Evolutionary conservation across 2,329 filamentous ascomycete species (phyloP).

Genomic region (Cadophora malorum): DNA sequence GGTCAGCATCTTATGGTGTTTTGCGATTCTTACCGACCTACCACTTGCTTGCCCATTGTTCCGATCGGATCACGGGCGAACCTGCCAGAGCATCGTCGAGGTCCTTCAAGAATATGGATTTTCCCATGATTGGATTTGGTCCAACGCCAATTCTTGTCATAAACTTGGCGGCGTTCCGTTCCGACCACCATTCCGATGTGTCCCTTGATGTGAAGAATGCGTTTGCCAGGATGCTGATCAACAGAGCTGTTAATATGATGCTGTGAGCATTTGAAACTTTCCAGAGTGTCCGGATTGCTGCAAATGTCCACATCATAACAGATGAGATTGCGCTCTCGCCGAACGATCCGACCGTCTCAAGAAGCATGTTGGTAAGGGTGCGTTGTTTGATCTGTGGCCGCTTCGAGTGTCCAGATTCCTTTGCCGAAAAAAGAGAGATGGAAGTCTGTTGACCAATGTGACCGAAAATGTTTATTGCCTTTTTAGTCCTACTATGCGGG

Average conservation of each 20-base stretch:
- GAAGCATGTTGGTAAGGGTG: constrained; percentile 71
- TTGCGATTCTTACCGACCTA: constrained; percentile 41
- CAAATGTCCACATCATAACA: constrained; percentile 78
- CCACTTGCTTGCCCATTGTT: constrained; percentile 55
- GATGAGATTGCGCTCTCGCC: constrained; percentile 77
- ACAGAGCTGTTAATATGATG: constrained; percentile 73
- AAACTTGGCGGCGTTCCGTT: constrained; percentile 79
- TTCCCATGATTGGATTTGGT: constrained; percentile 82
- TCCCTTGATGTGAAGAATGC: constrained; percentile 76
- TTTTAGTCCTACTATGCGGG: constrained; percentile 74
- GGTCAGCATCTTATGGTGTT: constrained; percentile 25
- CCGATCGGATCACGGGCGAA: constrained; percentile 31
- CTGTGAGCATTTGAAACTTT: constrained; percentile 75
- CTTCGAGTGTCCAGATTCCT: constrained; percentile 51
- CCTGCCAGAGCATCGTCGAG: constrained; percentile 65
- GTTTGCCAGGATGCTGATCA: constrained; percentile 74
- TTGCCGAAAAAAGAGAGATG: constrained; percentile 62
- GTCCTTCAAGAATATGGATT: constrained; percentile 82
- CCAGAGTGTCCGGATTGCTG: constrained; percentile 68
- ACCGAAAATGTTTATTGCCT: constrained; percentile 81
- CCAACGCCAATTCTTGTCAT: constrained; percentile 83
- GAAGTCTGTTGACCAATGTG: constrained; percentile 73
- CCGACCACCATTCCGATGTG: constrained; percentile 81
- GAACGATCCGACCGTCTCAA: constrained; percentile 76
- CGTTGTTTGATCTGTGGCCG: constrained; percentile 65